A percentile compares a stretch with the other conserved stretches of the same genome.
Conservation (phyloP, 306 rosid species). For the Chamaecrista fasciculata region DNA sequence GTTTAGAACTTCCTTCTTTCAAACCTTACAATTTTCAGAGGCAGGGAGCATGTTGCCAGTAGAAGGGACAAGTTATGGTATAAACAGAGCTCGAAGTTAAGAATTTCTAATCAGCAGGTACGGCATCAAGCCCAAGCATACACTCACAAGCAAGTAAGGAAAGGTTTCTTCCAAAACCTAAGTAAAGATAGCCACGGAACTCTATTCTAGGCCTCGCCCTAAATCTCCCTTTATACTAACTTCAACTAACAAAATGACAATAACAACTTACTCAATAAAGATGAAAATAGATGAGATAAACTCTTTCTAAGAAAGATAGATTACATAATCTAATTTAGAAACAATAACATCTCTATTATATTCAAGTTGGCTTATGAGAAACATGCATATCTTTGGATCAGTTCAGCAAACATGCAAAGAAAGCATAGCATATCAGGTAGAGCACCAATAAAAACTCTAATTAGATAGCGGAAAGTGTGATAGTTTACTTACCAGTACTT, state of each 20-base stretch:
- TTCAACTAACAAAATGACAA: background rate
- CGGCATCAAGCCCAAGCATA: background rate
- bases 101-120: background rate
- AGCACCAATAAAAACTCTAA: conserved; percentile 8
- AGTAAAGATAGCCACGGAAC: background rate
- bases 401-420: background rate
- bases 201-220: background rate
- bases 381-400: background rate
- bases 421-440: conserved; percentile 15
- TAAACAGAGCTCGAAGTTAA: background rate
- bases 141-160: background rate
- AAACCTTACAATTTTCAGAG: background rate
- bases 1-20: background rate
- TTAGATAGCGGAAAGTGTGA: conserved; percentile 9
- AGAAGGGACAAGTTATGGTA: background rate
- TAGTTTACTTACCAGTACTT: conserved; percentile 77
- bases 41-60: background rate
- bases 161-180: background rate
- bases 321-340: background rate
- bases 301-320: background rate
- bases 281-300: background rate
- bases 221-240: background rate
- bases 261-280: background rate
- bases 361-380: conserved; percentile 9
- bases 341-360: background rate